Evolutionary conservation across 1,284 basidiomycete genomes (phyloP), one percentile per base, ranked within the genome.

Genomic region (Spongispora temasekensis): DNA sequence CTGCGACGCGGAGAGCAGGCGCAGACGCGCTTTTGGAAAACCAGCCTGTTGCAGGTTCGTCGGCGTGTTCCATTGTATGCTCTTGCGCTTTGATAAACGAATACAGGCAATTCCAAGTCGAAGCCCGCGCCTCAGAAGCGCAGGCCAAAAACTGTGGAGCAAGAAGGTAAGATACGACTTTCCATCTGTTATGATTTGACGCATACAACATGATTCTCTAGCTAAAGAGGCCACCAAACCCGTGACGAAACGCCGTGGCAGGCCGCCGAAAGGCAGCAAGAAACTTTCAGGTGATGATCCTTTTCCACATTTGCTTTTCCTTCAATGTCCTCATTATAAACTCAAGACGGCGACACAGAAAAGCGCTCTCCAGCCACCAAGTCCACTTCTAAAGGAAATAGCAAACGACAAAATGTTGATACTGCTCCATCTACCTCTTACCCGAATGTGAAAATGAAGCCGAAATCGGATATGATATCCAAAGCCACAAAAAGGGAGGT

Each of bases 161-260:
- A 28, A 4, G 25, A 59, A 34, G 59, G 69, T 70, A 34, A 37
- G 58, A 8, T n/a, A n/a, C 19, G 32, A 3, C 1, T 13, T 31
- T 55, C 50, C 35, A 6, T 19, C 2, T 10, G 27, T 12, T 17
- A 54, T 25, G 2, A 12, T 27, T 25, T 17, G 27, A 32, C 13
- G 19, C 17, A 3, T 28, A 40, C 32, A 27, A 3, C 13, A 30
- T n/a, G 28, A 3, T 8, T 32, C 34, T 61, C 32, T n/a, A 64
- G 64, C 13, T 5, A 59, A 54, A 3, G 6, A 19, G 10, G 5
- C 9, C 3, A 5, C 53, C 28, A 60, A 63, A 30, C 57, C 61
- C 50, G 21, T 62, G 44, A 57, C 66, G 8, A 70, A 66, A 28
- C 70, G 70, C 7, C 63, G 60, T 42, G 61, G 61, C 7, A 58